Base-by-base conservation (phyloP, 257 asterid species). In the Vinca minor region DNA sequence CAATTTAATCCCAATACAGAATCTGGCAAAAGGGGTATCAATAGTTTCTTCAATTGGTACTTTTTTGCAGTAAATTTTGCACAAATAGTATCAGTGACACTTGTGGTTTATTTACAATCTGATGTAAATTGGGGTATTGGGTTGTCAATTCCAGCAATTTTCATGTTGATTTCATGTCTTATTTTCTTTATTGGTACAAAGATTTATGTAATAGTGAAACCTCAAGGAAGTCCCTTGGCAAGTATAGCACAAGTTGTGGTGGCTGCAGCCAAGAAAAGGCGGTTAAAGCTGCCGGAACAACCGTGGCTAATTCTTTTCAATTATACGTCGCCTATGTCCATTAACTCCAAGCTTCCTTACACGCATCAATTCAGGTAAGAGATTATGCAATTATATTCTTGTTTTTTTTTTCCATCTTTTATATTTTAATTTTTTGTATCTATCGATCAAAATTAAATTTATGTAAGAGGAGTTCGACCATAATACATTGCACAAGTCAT, bases 1-100 rank as follows among this genome's bases (percentile, higher is more conserved):
- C 96, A 88, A 55, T 88, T 88, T 85, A 78, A 88, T 45, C 96
- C 95, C 25, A 81, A 82, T 0, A 73, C 84, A 0, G 87, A 82
- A 15, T 82, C 93, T 0, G 95, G 95, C 11, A 82, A 78, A 50
- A 65, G 85, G 71, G 90, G 93, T 1, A 78, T 83, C 35, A 79
- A 75, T 57, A 82, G 95, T 34, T 88, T 88, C 85, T 86, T 88
- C 82, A 88, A 88, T 18, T 88, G 96, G 96, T 89, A 84, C 65
- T 86, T 77, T 20, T 84, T 89, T 77, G 83, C 93, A 26, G 38
- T 82, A 10, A 86, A 88, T 8, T 78, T 89, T 59, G 88, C 95
- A 0, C 67, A 69, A 32, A 78, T 86, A 63, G 74, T 86, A 35
- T 81, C 96, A 0, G 81, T 86, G 11, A 83, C 96, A 3, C 66